Conservation (phyloP, 257 asterid genomes). For the Penstemon eatonii region DNA sequence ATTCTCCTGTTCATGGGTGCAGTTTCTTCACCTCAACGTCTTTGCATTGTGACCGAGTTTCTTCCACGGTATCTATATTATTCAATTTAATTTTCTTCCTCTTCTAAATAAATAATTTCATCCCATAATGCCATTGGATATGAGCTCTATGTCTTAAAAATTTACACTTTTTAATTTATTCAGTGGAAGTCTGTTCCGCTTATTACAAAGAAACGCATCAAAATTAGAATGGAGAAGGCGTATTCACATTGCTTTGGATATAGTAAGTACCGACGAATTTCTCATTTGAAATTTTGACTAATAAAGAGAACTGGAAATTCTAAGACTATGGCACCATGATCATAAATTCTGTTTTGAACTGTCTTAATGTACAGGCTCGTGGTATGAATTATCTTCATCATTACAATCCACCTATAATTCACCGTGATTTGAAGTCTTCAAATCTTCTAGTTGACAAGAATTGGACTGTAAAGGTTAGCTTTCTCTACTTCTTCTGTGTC, state of each 20-base stretch:
- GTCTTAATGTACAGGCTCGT: slow-evolving; percentile 60
- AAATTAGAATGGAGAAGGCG: slow-evolving; percentile 89
- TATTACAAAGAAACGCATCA: slow-evolving; percentile 66
- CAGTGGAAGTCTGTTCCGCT: slow-evolving; percentile 92
- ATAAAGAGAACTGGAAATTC: too few relatives aligned
- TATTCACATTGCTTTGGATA: slow-evolving; percentile 87
- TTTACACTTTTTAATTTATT: slow-evolving; percentile 23
- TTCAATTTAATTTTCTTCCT: neutral
- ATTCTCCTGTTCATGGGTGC: slow-evolving; percentile 97
- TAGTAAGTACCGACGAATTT: slow-evolving; percentile 57
- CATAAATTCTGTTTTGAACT: neutral
- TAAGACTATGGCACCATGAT: too few relatives aligned
- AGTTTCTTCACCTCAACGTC: slow-evolving; percentile 83
- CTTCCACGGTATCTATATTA: slow-evolving; percentile 77
- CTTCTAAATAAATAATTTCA: neutral
- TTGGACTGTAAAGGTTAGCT: slow-evolving; percentile 91
- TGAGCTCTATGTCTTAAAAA: slow-evolving; percentile 1
- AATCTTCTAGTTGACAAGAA: slow-evolving; percentile 97
- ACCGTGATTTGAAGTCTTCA: slow-evolving; percentile 95
- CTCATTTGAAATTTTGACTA: neutral
- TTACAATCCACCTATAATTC: slow-evolving; percentile 83
- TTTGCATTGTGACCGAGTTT: slow-evolving; percentile 96
- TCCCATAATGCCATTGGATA: neutral
- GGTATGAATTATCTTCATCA: slow-evolving; percentile 97
- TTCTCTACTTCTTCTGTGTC: neutral